A percentile compares a stretch with the other conserved stretches of the same genome.
Evolutionary conservation across 148 eudicot species (phyloP).

Genomic region (Fagopyrum esculentum): DNA sequence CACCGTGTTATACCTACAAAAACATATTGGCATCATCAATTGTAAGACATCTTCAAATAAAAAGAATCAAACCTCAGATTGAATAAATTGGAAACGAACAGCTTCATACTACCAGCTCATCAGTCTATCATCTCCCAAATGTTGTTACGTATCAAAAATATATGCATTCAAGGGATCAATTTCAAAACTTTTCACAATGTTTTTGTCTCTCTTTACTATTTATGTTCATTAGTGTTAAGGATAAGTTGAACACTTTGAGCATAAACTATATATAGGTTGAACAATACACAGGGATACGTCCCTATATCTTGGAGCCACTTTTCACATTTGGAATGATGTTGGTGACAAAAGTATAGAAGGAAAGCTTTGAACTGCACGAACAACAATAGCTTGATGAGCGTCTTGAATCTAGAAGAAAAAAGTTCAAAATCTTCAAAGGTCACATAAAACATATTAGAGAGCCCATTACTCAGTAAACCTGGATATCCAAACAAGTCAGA

Average conservation of each 20-base stretch:
- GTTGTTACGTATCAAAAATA: conserved; percentile 41
- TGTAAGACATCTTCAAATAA: background rate
- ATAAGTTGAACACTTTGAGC: conserved; percentile 9
- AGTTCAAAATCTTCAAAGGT: background rate
- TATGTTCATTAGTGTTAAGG: conserved; percentile 39
- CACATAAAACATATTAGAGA: no score
- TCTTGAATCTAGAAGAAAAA: conserved; percentile 7
- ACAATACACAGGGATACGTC: conserved; percentile 72
- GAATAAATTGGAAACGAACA: background rate
- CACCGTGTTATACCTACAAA: background rate
- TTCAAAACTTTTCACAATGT: conserved; percentile 52
- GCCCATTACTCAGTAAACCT: no score
- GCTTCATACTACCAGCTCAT: background rate
- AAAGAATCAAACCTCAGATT: background rate
- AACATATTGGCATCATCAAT: background rate
- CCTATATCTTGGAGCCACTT: conserved; percentile 45
- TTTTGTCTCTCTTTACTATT: conserved; percentile 54
- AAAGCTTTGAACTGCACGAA: conserved; percentile 77
- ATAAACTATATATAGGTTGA: background rate
- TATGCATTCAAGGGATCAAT: conserved; percentile 35
- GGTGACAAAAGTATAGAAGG: conserved; percentile 85
- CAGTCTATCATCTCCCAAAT: conserved; percentile 36
- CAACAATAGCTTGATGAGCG: conserved; percentile 7
- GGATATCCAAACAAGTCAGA: no score
- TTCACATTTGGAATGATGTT: conserved; percentile 65